Percentiles rank a stretch among this genome's conserved stretches.
Evolutionary conservation across 352 stramenopile genomes (phyloP).

Genomic region (Chrysophaeum taylorii): DNA sequence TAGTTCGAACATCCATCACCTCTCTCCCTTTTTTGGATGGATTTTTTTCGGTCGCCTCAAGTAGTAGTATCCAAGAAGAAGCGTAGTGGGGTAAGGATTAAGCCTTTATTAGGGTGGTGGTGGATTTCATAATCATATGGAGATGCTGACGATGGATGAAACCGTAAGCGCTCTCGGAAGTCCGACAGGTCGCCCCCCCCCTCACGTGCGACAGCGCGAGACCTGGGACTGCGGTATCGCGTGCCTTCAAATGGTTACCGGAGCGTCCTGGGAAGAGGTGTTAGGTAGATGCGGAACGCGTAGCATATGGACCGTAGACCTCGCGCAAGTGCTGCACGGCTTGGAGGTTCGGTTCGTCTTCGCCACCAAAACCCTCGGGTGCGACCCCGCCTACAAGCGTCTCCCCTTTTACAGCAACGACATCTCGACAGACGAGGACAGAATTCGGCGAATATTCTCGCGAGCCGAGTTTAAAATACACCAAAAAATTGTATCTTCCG

Average conservation of each 20-base stretch:
- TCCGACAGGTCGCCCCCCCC: too few species aligned
- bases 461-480: not conserved
- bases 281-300: not conserved
- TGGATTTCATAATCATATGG: too few species aligned
- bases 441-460: not conserved
- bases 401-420: not conserved
- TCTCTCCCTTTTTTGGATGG: too few species aligned
- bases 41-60: too few species aligned
- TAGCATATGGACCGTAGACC: not conserved
- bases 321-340: not conserved
- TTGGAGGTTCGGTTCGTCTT: not conserved
- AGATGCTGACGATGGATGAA: too few species aligned
- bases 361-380: not conserved
- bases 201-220: not conserved
- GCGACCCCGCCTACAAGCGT: not conserved
- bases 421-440: not conserved
- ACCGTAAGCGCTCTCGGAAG: too few species aligned
- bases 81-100: too few species aligned
- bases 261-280: not conserved
- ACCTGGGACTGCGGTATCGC: conserved; percentile 3
- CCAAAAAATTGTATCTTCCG: not conserved
- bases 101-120: too few species aligned
- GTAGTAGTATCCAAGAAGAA: too few species aligned
- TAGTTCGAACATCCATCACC: too few species aligned
- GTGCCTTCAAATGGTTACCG: not conserved